A percentile compares a stretch with the other conserved stretches of the same genome.
Evolutionary conservation across 2,329 filamentous ascomycete genomes (phyloP).

Genomic region (Neonectria neomacrospora): DNA sequence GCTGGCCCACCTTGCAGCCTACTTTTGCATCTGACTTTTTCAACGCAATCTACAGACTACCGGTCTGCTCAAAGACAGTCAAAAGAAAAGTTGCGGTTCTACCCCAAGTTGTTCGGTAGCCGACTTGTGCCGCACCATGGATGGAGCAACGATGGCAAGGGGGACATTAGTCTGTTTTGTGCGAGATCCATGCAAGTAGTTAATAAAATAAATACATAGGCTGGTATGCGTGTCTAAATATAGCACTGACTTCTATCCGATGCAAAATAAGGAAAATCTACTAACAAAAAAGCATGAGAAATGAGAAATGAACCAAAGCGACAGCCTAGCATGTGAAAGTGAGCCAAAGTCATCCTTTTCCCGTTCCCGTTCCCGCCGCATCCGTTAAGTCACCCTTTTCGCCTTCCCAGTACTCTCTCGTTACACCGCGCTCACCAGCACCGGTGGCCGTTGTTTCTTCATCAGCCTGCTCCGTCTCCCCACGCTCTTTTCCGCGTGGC

Average conservation of each 20-base stretch:
- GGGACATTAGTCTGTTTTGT: neutral
- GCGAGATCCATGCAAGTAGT: neutral
- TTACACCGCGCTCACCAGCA: conserved; percentile 12
- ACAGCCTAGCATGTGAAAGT: neutral
- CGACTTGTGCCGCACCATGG: too few relatives aligned
- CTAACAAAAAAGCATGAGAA: neutral
- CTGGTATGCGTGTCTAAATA: neutral
- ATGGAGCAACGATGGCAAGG: too few relatives aligned
- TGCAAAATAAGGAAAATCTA: conserved; percentile 9
- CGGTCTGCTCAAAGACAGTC: too few relatives aligned
- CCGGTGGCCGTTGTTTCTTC: conserved; percentile 13
- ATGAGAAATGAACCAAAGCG: neutral
- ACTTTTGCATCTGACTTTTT: too few relatives aligned
- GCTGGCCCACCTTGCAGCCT: too few relatives aligned
- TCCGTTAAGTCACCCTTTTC: neutral
- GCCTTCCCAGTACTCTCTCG: conserved; percentile 2
- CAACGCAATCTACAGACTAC: too few relatives aligned
- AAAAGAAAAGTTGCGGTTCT: too few relatives aligned
- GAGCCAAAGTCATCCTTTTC: neutral
- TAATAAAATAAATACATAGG: neutral
- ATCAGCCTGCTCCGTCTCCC: conserved; percentile 14
- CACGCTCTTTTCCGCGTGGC: conserved; percentile 15
- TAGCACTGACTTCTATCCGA: neutral
- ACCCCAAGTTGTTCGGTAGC: too few relatives aligned
- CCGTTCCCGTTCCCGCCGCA: neutral